phyloP scores from a whole-genome alignment of 345 rosid genomes.

The Kernera saxatilis region DNA sequence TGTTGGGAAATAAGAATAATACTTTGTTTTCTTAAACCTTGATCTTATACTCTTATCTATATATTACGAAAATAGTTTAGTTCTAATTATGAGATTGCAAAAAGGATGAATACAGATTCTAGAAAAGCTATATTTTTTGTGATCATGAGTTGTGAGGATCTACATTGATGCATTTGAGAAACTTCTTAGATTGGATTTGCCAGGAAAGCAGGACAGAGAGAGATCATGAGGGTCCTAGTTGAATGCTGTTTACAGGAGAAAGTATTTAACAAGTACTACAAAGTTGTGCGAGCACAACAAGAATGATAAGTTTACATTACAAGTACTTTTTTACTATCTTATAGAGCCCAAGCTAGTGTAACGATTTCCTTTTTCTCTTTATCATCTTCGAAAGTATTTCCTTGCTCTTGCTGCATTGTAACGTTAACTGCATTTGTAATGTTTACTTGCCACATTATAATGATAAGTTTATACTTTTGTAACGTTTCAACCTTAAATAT shows the following conservation, averaged over 20 bases:
- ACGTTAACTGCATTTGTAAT: too few species aligned
- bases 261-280: conserved; percentile 77
- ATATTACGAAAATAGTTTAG: too few species aligned
- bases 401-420: too few species aligned
- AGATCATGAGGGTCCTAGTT: conserved; percentile 80
- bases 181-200: conserved; percentile 74
- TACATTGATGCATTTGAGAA: conserved; percentile 89
- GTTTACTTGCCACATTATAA: too few species aligned
- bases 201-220: conserved; percentile 92
- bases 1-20: too few species aligned
- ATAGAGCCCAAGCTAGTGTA: not conserved
- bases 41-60: too few species aligned
- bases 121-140: conserved; percentile 91
- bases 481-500: too few species aligned
- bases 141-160: conserved; percentile 90
- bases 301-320: conserved; percentile 81
- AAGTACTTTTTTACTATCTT: conserved; percentile 39
- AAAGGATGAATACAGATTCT: conserved; percentile 90
- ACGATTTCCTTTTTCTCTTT: not conserved
- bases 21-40: too few species aligned
- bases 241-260: conserved; percentile 91
- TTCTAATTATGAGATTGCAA: too few species aligned
- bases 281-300: conserved; percentile 83
- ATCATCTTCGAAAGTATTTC: too few species aligned
- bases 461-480: too few species aligned